A percentile compares a stretch with the other conserved stretches of the same genome.
phyloP scores from a whole-genome alignment of 2,329 filamentous ascomycete species.

The Teratosphaeria zuluensis region DNA sequence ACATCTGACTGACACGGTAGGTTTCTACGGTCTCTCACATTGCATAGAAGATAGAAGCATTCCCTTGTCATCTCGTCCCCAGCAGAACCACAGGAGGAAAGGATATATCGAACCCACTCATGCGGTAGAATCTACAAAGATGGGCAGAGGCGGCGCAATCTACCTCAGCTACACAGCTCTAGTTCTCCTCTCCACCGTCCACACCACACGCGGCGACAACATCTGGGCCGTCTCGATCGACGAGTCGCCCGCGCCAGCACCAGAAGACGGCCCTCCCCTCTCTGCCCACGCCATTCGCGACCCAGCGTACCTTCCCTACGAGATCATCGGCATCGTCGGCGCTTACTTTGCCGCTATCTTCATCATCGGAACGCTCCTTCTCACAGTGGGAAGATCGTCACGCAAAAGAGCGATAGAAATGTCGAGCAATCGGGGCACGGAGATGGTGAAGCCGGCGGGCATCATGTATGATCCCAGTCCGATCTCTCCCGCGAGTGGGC shows the following conservation, averaged over 20 bases:
- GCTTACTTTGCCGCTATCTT: slow-evolving; percentile 72
- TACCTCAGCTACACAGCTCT: slow-evolving; percentile 22
- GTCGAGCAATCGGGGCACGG: slow-evolving; percentile 43
- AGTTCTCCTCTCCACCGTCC: slow-evolving; percentile 14
- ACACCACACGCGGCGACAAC: slow-evolving; percentile 8
- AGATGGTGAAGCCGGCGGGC: slow-evolving; percentile 44
- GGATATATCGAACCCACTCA: background rate
- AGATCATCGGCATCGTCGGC: slow-evolving; percentile 75
- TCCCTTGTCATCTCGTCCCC: background rate
- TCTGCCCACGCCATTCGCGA: slow-evolving; percentile 52
- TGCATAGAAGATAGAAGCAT: background rate
- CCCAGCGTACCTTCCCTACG: slow-evolving; percentile 59
- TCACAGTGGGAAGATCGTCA: slow-evolving; percentile 37
- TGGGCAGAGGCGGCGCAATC: slow-evolving; percentile 14
- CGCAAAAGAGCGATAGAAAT: slow-evolving; percentile 37
- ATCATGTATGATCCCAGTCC: slow-evolving; percentile 27
- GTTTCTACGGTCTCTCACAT: background rate
- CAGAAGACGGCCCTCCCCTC: slow-evolving; percentile 51
- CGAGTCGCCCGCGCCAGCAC: slow-evolving; percentile 47
- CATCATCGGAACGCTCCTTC: slow-evolving; percentile 55
- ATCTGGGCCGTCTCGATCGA: slow-evolving; percentile 40
- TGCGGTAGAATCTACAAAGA: background rate
- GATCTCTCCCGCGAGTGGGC: slow-evolving; percentile 17
- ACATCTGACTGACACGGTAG: background rate
- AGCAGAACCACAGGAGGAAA: background rate